These are phyloP conservation scores for Paracorniculantispora psalliotae DNA, from an alignment of 2,329 filamentous ascomycete species.

Conservation along the genomic window DNA sequence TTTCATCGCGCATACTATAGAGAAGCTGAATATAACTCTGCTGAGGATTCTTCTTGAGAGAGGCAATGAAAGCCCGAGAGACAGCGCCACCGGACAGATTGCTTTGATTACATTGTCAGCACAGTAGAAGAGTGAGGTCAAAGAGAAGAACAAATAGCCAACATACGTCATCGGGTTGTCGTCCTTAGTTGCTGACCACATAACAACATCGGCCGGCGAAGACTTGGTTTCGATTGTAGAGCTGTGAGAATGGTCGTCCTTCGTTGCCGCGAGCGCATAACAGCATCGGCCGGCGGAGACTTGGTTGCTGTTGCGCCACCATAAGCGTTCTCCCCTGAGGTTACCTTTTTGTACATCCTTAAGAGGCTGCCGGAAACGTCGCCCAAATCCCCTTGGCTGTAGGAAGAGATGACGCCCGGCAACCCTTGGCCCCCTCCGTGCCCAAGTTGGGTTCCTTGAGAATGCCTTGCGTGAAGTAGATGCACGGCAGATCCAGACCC, in stretches of 20 bases:
- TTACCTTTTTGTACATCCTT: too few relatives aligned
- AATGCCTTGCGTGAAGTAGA: conserved; percentile 64
- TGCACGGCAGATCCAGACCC: conserved; percentile 61
- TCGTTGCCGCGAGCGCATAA: conserved; percentile 95
- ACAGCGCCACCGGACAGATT: conserved; percentile 93
- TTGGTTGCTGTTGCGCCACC: conserved; percentile 83
- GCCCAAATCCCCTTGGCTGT: conserved; percentile 68
- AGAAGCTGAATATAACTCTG: conserved; percentile 96
- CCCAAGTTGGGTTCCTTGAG: conserved; percentile 65
- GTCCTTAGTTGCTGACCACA: conserved; percentile 97
- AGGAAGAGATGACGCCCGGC: conserved; percentile 54
- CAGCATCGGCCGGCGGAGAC: conserved; percentile 88
- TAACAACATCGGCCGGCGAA: conserved; percentile 89
- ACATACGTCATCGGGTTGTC: conserved; percentile 79
- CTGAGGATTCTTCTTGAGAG: conserved; percentile 92
- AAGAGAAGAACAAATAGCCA: too few relatives aligned
- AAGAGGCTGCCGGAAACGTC: conserved; percentile 78
- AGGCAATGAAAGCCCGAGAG: conserved; percentile 94
- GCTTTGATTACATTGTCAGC: conserved; percentile 71
- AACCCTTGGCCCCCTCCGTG: conserved; percentile 61
- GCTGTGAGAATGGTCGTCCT: conserved; percentile 73
- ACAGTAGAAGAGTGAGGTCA: not conserved
- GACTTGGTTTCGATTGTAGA: conserved; percentile 84
- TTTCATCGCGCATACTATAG: conserved; percentile 92
- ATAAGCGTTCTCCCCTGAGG: too few relatives aligned